Evolutionary conservation across 306 rosid genomes (phyloP).

Genomic region (Begonia masoniana): DNA sequence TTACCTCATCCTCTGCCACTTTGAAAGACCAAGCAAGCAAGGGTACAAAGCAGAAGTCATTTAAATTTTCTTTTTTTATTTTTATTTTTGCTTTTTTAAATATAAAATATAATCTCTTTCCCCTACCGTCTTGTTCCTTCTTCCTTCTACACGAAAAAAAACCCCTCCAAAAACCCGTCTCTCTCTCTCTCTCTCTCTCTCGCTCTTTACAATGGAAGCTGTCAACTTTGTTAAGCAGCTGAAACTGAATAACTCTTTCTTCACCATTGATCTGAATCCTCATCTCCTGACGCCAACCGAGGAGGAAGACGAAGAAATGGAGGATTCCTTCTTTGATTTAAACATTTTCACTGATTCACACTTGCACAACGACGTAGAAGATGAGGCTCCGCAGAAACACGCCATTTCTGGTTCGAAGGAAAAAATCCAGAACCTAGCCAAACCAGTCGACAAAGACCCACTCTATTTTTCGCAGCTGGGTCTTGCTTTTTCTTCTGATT

Average conservation of each 20-base stretch:
- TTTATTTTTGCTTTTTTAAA: background rate
- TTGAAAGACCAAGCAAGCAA: conserved; percentile 12
- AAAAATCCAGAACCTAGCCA: background rate
- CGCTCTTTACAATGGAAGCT: conserved; percentile 40
- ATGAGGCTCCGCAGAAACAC: conserved; percentile 8
- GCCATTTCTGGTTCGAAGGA: conserved; percentile 1
- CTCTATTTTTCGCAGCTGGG: conserved; percentile 12
- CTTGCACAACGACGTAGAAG: conserved; percentile 16
- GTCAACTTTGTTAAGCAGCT: conserved; percentile 61
- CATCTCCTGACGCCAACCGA: background rate
- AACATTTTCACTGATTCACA: conserved; percentile 30
- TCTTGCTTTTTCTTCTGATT: conserved; percentile 29
- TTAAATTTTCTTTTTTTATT: conserved; percentile 8
- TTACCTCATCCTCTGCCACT: conserved; percentile 13
- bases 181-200: conserved; percentile 2
- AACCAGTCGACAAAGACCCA: conserved; percentile 2
- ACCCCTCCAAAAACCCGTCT: conserved; percentile 7
- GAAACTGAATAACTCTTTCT: conserved; percentile 27
- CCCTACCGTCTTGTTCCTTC: background rate
- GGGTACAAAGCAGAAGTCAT: too few relatives aligned
- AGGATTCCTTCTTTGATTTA: conserved; percentile 86
- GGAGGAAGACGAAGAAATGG: conserved; percentile 32
- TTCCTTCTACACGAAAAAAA: background rate
- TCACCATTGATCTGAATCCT: conserved; percentile 8
- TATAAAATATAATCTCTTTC: too few relatives aligned